Percentiles rank a stretch among this genome's conserved stretches.
phyloP scores from a whole-genome alignment of 805 yeast species.

The Ogataea zsoltii region DNA sequence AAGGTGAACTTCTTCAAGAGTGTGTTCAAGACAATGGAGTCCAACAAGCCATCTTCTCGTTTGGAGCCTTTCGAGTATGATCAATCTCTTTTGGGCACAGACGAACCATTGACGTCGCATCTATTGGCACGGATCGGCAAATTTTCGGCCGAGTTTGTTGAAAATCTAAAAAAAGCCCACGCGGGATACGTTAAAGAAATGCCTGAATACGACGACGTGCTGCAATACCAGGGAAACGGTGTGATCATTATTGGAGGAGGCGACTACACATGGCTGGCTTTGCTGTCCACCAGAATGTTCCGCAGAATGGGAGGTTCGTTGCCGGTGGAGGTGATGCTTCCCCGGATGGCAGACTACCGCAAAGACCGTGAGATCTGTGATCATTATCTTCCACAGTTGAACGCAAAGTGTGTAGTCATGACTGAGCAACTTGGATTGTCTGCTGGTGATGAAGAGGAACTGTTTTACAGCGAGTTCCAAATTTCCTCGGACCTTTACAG shows the following conservation, averaged over 20 bases:
- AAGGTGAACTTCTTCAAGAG: conserved; percentile 23
- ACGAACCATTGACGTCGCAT: conserved; percentile 7
- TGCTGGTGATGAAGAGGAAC: conserved; percentile 34
- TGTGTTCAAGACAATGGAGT: conserved; percentile 24
- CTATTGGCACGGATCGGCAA: conserved; percentile 14
- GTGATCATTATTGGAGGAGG: conserved; percentile 75
- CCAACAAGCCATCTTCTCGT: conserved; percentile 19
- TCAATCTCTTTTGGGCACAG: conserved; percentile 3
- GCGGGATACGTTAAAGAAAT: conserved; percentile 33
- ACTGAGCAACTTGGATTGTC: conserved; percentile 48
- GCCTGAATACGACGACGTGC: conserved; percentile 39
- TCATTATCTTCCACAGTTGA: conserved; percentile 41
- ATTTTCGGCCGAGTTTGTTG: conserved; percentile 22
- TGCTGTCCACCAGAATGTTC: conserved; percentile 51
- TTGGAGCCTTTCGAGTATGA: conserved; percentile 22
- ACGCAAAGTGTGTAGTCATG: conserved; percentile 62
- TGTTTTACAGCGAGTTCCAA: conserved; percentile 41
- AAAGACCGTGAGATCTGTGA: conserved; percentile 49
- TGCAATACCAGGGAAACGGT: conserved; percentile 46
- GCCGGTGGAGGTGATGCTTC: conserved; percentile 49
- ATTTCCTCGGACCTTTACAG: conserved; percentile 37
- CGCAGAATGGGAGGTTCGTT: conserved; percentile 47
- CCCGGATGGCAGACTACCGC: conserved; percentile 40
- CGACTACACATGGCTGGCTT: conserved; percentile 56
- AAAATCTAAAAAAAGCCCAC: conserved; percentile 38